These are phyloP conservation scores for Sporisorium scitamineum DNA, from an alignment of 1,284 basidiomycete species.

Conservation along the genomic window DNA sequence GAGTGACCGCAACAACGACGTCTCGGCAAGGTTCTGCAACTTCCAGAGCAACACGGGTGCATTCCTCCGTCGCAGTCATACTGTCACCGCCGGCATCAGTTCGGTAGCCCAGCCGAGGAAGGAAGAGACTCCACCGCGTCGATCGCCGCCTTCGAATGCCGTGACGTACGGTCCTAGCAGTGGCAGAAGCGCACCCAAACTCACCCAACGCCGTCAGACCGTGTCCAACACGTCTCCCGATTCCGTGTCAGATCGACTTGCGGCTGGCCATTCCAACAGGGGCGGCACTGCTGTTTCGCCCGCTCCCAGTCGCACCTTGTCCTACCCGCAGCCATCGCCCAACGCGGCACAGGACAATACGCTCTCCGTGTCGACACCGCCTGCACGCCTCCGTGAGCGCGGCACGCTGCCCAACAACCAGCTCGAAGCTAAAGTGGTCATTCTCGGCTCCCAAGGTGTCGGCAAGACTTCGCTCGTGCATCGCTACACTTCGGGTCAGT, in stretches of 20 bases:
- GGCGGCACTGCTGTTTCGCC: conserved; percentile 20
- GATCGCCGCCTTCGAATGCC: conserved; percentile 18
- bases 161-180: conserved; percentile 40
- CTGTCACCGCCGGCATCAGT: conserved; percentile 28
- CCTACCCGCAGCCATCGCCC: conserved; percentile 20
- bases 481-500: conserved; percentile 84
- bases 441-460: conserved; percentile 95
- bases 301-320: conserved; percentile 19
- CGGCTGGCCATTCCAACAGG: not conserved
- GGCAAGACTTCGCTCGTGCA: conserved; percentile 94
- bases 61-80: conserved; percentile 43
- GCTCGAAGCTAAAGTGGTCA: conserved; percentile 94
- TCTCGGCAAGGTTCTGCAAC: conserved; percentile 31
- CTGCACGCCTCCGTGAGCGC: conserved; percentile 25
- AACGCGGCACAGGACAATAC: conserved; percentile 11
- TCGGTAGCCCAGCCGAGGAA: conserved; percentile 5
- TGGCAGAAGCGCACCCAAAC: conserved; percentile 28
- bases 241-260: conserved; percentile 10
- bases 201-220: conserved; percentile 35
- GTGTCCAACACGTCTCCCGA: conserved; percentile 40
- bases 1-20: conserved; percentile 15
- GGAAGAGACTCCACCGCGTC: conserved; percentile 6
- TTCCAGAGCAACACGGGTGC: conserved; percentile 37
- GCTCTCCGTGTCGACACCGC: conserved; percentile 14
- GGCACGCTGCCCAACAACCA: conserved; percentile 44